These are phyloP conservation scores for Aureobasidium sp. DNA, from an alignment of 2,329 filamentous ascomycete species.

Conservation along the genomic window DNA sequence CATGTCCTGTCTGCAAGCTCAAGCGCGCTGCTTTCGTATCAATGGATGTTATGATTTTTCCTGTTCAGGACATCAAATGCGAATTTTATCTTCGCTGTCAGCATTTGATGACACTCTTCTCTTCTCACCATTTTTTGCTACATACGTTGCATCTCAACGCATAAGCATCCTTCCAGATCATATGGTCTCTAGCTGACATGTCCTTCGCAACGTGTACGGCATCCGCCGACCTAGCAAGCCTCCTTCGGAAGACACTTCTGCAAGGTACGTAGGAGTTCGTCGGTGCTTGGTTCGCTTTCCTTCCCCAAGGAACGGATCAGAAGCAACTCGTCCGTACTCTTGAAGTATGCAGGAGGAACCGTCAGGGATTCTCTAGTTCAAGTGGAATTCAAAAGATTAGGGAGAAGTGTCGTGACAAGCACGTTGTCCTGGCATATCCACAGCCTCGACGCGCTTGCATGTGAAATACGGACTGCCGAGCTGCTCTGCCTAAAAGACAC, in stretches of 20 bases:
- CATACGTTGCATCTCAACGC: neutral
- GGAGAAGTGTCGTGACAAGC: neutral
- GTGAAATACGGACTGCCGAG: neutral
- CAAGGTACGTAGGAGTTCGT: no score
- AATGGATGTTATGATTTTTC: neutral
- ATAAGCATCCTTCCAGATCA: neutral
- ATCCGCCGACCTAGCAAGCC: neutral
- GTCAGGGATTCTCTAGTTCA: neutral
- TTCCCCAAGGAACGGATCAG: no score
- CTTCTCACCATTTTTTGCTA: no score
- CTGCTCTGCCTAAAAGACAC: no score
- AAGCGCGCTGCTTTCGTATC: neutral
- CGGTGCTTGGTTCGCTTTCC: no score
- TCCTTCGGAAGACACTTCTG: neutral
- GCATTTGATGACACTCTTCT: neutral
- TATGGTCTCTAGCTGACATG: neutral
- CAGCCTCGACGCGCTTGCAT: neutral
- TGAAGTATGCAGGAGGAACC: neutral
- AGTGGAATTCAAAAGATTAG: neutral
- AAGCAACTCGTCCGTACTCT: neutral
- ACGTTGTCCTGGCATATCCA: neutral
- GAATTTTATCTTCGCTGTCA: neutral
- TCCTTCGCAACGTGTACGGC: neutral
- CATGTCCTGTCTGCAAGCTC: neutral
- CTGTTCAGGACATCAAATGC: neutral